Evolutionary conservation across 164 flowering plant species (phyloP), one percentile per base, ranked within the genome.

Genomic region (Aristolochia contorta): DNA sequence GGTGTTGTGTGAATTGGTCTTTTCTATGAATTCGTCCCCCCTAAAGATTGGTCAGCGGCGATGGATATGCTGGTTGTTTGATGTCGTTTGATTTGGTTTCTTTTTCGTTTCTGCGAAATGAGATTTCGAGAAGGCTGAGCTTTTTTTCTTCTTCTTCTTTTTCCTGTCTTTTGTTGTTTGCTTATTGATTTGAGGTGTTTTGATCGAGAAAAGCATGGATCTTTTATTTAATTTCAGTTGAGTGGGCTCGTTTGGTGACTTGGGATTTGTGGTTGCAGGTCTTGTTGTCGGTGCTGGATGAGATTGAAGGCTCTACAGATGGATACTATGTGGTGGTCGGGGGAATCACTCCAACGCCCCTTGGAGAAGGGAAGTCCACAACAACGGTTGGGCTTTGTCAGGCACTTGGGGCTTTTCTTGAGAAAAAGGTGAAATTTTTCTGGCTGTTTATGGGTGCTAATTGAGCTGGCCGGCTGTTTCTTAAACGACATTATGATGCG

Each of bases 361-460:
- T 91, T 63, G 99, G 99, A 45, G 99, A 94, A 75, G 99, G 99
- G 59, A 91, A 94, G 68, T 94, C 99, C 52, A 94, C 99, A 46
- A 91, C 96, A 56, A 87, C 96, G 41, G 99, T 94, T 77, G 99
- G 99, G 47, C 86, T 94, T 23, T 91, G 99, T 74, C 97, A 94
- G 74, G 97, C 97, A 20, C 56, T 94, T 76, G 99, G 99, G 51
- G 93, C 96, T 71, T 89, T 70, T 71, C 91, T 89, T 59, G 96
- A 85, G 68, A 94, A 91, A 62, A 94, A 91, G 96, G 99, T 92
- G 64, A n/a, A 53, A n/a, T n/a, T 21, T 50, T 54, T 60, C 47
- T 47, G 16, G 43, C 10, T 37, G 9, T 37, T 37, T 37, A 7
- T 37, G 9, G 10, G 43, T 37, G 9, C 43, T 37, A 6, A 4